Percentiles rank a stretch among this genome's conserved stretches.
phyloP scores from a whole-genome alignment of 192 early-diverging fungal species.

The Coemansia sp. region DNA sequence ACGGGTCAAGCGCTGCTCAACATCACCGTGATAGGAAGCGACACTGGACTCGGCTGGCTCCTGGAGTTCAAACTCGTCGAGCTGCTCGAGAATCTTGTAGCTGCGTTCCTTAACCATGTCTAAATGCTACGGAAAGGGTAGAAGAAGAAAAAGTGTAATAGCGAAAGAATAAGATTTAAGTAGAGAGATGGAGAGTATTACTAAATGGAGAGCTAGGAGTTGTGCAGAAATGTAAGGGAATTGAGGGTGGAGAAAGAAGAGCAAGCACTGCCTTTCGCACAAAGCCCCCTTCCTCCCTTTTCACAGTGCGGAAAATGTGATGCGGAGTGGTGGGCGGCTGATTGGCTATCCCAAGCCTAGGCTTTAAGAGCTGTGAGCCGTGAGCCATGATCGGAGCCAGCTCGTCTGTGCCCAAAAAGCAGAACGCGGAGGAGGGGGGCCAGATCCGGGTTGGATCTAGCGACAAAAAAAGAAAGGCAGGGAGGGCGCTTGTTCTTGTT shows the following conservation, averaged over 20 bases:
- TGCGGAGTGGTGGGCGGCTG: background rate
- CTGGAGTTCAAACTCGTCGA: constrained; percentile 57
- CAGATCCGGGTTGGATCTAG: background rate
- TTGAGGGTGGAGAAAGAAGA: background rate
- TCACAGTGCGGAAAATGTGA: background rate
- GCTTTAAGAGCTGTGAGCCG: background rate
- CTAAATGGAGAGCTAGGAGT: background rate
- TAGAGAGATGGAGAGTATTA: background rate
- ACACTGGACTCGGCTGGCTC: constrained; percentile 28
- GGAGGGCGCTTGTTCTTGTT: constrained; percentile 1
- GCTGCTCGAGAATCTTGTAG: constrained; percentile 57
- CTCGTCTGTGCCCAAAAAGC: background rate
- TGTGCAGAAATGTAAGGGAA: background rate
- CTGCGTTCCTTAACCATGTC: constrained; percentile 53
- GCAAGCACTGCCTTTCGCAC: background rate
- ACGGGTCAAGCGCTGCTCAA: constrained; percentile 29
- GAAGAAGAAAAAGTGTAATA: constrained; percentile 9
- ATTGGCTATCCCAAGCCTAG: background rate
- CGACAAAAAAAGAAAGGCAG: background rate
- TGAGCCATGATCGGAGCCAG: background rate
- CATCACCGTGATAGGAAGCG: constrained; percentile 29
- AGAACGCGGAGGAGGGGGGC: background rate
- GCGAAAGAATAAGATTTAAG: background rate
- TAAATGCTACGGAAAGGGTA: constrained; percentile 1
- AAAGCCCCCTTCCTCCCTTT: background rate